Evolutionary conservation across 805 yeast species (phyloP), one percentile per base, ranked within the genome.

Genomic region (Brettanomyces sp.): DNA sequence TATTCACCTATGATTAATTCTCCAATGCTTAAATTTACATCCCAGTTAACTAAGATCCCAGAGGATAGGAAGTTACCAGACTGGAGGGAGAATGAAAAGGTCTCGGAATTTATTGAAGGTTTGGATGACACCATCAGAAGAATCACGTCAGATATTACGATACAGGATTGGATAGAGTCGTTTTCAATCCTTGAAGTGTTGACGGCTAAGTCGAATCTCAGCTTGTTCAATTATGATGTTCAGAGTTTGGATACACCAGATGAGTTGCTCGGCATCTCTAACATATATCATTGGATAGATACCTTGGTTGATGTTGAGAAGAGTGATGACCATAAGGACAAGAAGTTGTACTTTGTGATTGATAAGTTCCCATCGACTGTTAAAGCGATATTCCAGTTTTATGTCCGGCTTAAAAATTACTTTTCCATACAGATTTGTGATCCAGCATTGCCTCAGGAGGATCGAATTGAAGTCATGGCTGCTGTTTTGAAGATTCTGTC

Each of bases 81-180:
- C 13, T 44, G 44, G 50, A 62, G 59, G 40, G 75, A 75, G 47
- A 57, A 70, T 36, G 64, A 66, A 30, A 75, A 69, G 35, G 73
- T 88, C 48, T 81, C 82, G 48, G 65, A 69, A 42, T 83, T 86
- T 63, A 69, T 87, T 22, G 74, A 73, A 45, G 73, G 74, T 41
- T 62, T 90, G 48, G 91, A 90, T 62, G 67, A 70, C 14, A 66
- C 86, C 5, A 72, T 85, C 25, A 67, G 74, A 2, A 73, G 75
- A 3, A 69, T 82, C 32, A 80, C 82, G 57, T 68, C 65, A 25
- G 73, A 77, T 9, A 73, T 83, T 33, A 72, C 78, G 11, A 62
- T 79, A 11, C 76, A 75, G 49, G 95, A 90, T 54, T 91, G 97
- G 96, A 69, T 87, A 44, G 73, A 74, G 46, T 76, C 82, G 3